Evolutionary conservation across 2,329 filamentous ascomycete species (phyloP).

Genomic region (Ceratocystiopsis minuta): DNA sequence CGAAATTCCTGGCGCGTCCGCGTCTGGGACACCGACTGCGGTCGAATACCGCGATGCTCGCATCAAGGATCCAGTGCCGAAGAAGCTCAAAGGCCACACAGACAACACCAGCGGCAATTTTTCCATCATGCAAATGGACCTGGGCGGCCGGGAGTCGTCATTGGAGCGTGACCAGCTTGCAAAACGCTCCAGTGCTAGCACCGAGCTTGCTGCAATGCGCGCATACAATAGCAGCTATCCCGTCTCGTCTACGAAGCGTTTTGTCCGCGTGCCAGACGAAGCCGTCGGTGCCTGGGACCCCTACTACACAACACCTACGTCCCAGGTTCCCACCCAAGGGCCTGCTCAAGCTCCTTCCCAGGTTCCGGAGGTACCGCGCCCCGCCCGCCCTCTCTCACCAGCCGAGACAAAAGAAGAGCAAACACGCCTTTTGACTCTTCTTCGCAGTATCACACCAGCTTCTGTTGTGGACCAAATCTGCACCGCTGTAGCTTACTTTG

Average conservation of each 20-base stretch:
- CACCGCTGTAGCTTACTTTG: conserved; percentile 45
- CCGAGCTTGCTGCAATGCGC: conserved; percentile 36
- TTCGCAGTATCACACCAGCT: conserved; percentile 35
- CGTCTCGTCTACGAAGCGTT: conserved; percentile 26
- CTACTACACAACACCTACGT: background rate
- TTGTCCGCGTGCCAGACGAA: conserved; percentile 17
- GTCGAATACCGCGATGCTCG: conserved; percentile 23
- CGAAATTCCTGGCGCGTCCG: background rate
- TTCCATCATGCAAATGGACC: conserved; percentile 43
- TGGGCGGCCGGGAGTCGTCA: conserved; percentile 24
- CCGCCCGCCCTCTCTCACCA: conserved; percentile 16
- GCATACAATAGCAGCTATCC: conserved; percentile 37
- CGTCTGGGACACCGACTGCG: background rate
- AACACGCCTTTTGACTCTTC: conserved; percentile 36
- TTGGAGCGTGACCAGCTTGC: conserved; percentile 34
- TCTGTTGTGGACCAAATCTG: conserved; percentile 44
- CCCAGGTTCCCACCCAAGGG: too few relatives aligned
- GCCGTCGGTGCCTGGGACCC: conserved; percentile 1
- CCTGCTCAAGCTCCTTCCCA: too few relatives aligned
- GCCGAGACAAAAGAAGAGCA: conserved; percentile 40
- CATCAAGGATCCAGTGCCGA: conserved; percentile 40
- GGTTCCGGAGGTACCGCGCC: too few relatives aligned
- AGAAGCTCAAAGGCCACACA: conserved; percentile 41
- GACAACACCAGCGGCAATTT: conserved; percentile 41
- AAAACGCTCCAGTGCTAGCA: conserved; percentile 43